Evolutionary conservation across 768 basidiomycete genomes (phyloP).

Genomic region (Hericium coralloides): DNA sequence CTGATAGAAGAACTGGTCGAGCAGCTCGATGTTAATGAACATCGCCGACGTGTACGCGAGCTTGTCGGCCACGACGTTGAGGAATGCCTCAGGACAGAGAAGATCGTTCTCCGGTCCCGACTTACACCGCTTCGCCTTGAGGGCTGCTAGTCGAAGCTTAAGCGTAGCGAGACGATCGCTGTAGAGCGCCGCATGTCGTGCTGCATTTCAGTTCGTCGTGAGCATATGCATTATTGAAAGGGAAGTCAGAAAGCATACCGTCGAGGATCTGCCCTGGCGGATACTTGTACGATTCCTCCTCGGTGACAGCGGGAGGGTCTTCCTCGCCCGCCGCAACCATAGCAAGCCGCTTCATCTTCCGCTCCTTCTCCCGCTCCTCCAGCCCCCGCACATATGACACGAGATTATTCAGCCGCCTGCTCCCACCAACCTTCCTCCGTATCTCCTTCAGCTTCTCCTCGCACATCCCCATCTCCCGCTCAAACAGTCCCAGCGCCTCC

Average conservation of each 20-base stretch:
- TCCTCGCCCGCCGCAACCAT: constrained; percentile 25
- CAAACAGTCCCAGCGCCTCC: constrained; percentile 68
- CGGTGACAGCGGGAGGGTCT: constrained; percentile 27
- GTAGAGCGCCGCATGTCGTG: constrained; percentile 88
- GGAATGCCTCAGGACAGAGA: constrained; percentile 94
- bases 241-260: constrained; percentile 41
- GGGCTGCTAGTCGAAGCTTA: constrained; percentile 76
- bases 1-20: constrained; percentile 99
- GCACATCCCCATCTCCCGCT: constrained; percentile 77
- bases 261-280: constrained; percentile 88
- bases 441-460: constrained; percentile 85
- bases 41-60: constrained; percentile 91
- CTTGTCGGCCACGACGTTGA: constrained; percentile 95
- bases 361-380: constrained; percentile 70
- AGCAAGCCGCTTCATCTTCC: constrained; percentile 42
- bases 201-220: constrained; percentile 30
- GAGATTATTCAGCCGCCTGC: constrained; percentile 65
- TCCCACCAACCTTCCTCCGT: constrained; percentile 79
- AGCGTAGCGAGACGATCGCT: constrained; percentile 73
- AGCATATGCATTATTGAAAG: not conserved
- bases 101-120: constrained; percentile 81
- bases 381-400: constrained; percentile 74
- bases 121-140: constrained; percentile 85
- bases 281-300: constrained; percentile 69
- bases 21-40: constrained; percentile 98